Base-by-base conservation (phyloP, 1,284 basidiomycete species). In the Entoloma clypeatum region DNA sequence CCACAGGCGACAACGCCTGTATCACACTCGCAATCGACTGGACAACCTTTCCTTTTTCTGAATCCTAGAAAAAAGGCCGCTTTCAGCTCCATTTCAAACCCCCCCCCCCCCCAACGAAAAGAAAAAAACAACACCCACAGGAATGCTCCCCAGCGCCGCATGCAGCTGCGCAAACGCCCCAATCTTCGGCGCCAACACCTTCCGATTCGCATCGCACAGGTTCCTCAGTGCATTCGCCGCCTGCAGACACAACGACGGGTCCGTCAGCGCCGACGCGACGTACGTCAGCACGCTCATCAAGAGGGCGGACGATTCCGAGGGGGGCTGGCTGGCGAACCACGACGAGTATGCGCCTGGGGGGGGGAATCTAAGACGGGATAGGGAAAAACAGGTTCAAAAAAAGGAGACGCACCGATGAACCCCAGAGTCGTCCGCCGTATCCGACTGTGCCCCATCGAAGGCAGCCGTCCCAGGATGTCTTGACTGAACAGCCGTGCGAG, bases 1-100 rank as follows among this genome's bases (percentile, higher is more conserved):
- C 82, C 14, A 68, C 64, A 0, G 88, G 81, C 0, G 85, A 80
- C 36, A 95, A 60, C 0, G 91, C 92, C 54, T 94, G 88, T 31
- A 94, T 87, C 2, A 95, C 89, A 46, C 88, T 92, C 1, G 89
- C 81, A 43, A 95, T 92, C 0, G 84, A 89, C 59, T 94, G 87
- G 36, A 94, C 68, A 1, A 94, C 87, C 62, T 92, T 94, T 49
- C 81, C 78, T 62, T 87, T 89, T 63, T 94, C 91, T 17, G 85
- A 83, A 47, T 91, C 86, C 83, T 90, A 49, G 31, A 7, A 36
- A 2, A 7, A 2, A 33, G 21, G 7, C 14, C 9, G 3, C 4
- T 4, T 22, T 14, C 9, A 39, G 13, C 21, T 23, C 23, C n/a
- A n/a, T n/a, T 33, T 11, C 5, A 47, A 18, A 32, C n/a, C n/a